Evolutionary conservation across 163 green algal species (phyloP).

Genomic region (Trebouxia gelatinosa): DNA sequence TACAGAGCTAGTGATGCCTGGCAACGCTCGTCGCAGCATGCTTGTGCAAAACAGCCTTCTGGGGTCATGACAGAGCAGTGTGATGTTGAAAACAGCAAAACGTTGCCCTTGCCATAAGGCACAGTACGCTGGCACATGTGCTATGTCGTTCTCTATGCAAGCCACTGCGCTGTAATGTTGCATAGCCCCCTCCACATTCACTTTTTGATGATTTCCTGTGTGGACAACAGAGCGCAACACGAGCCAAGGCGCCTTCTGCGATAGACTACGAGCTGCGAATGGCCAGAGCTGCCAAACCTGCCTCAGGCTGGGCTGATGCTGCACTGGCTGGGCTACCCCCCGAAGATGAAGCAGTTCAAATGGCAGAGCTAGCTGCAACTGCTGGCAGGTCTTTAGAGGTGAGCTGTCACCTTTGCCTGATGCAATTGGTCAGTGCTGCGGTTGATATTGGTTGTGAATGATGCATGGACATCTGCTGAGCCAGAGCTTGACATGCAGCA

Average conservation of each 20-base stretch:
- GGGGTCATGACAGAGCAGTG: background rate
- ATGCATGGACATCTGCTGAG: no score
- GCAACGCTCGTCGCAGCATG: no score
- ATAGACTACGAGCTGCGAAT: conserved; percentile 24
- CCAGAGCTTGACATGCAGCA: no score
- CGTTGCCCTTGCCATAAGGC: conserved; percentile 23
- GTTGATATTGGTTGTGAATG: no score
- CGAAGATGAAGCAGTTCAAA: conserved; percentile 51
- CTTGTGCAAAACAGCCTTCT: background rate
- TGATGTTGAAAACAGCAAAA: no score
- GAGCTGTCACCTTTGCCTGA: no score
- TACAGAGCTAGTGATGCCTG: background rate
- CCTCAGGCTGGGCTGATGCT: conserved; percentile 37
- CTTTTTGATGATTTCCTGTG: no score
- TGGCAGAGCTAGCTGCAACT: conserved; percentile 41
- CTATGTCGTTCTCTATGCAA: no score
- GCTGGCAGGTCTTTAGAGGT: conserved; percentile 43
- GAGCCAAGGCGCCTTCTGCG: background rate
- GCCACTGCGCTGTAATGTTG: no score
- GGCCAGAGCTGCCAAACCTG: conserved; percentile 7
- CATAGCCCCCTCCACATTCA: no score
- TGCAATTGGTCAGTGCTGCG: no score
- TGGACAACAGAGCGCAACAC: background rate
- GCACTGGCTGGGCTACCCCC: conserved; percentile 43
- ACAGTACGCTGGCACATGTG: no score